Evolutionary conservation across 2,329 filamentous ascomycete species (phyloP).

Genomic region (Sporothrix dimorphospora): DNA sequence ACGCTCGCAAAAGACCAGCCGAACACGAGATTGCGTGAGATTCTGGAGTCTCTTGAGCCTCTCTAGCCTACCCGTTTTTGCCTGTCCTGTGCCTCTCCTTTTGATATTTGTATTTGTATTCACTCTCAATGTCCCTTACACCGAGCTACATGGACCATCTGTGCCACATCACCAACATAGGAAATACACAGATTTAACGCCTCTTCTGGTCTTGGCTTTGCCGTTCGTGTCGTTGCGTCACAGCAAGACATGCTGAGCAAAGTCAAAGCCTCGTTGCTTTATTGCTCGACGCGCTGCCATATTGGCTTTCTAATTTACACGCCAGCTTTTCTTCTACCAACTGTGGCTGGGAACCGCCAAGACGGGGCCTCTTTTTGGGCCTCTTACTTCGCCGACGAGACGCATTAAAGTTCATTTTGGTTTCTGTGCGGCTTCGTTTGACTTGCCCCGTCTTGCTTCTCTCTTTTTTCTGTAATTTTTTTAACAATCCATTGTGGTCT

Average conservation of each 20-base stretch:
- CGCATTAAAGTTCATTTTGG: background rate
- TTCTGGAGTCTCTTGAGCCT: background rate
- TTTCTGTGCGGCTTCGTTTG: background rate
- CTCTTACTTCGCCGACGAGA: constrained; percentile 3
- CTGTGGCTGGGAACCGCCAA: constrained; percentile 11
- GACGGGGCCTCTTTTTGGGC: background rate
- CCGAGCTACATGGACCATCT: background rate
- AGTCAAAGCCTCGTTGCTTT: background rate
- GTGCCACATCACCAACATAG: background rate
- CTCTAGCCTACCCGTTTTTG: background rate
- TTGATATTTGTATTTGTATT: background rate
- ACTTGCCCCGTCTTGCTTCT: background rate
- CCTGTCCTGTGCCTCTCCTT: background rate
- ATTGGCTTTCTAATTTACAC: background rate
- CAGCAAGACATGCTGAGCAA: background rate
- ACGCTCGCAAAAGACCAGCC: background rate
- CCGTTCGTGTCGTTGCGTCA: background rate
- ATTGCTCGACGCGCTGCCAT: background rate
- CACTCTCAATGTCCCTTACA: background rate
- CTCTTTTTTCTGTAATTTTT: background rate
- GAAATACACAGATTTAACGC: background rate
- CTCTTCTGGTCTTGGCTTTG: background rate
- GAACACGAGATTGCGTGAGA: constrained; percentile 1
- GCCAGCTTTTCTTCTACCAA: too few species aligned
- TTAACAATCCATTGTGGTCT: background rate